phyloP scores from a whole-genome alignment of 1,284 basidiomycete genomes.

The Trichosporon ovoides region DNA sequence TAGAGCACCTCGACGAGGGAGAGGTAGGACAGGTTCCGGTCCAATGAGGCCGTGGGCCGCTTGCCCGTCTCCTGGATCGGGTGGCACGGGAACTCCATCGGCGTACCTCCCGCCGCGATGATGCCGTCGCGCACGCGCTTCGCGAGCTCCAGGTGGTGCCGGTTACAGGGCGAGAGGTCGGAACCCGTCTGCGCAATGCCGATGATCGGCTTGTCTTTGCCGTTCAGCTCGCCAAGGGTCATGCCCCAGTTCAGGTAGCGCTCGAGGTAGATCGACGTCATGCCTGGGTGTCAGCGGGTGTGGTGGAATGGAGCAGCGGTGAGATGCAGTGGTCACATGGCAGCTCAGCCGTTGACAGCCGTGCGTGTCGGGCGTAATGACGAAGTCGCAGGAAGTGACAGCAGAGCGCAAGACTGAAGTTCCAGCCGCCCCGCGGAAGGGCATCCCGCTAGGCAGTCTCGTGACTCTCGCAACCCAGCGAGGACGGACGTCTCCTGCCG shows the following conservation, averaged over 20 bases:
- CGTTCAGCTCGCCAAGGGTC: slow-evolving; percentile 35
- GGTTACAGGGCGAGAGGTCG: slow-evolving; percentile 45
- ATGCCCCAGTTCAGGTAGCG: slow-evolving; percentile 46
- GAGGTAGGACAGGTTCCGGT: slow-evolving; percentile 47
- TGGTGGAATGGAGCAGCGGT: too few species aligned
- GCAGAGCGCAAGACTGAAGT: not conserved
- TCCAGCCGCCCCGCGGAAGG: not conserved
- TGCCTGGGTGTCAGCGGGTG: slow-evolving; percentile 24
- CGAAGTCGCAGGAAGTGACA: not conserved
- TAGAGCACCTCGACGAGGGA: slow-evolving; percentile 45
- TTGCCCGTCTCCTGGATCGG: slow-evolving; percentile 50
- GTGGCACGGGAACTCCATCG: slow-evolving; percentile 49
- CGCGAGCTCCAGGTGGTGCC: slow-evolving; percentile 44
- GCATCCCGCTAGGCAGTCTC: too few species aligned
- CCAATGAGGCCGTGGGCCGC: slow-evolving; percentile 45
- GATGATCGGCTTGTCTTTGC: slow-evolving; percentile 81
- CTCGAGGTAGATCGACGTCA: slow-evolving; percentile 40
- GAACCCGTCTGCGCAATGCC: slow-evolving; percentile 61
- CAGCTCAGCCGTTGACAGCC: not conserved
- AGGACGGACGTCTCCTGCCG: too few species aligned
- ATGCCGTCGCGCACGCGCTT: slow-evolving; percentile 48
- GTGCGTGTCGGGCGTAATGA: too few species aligned
- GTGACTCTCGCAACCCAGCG: too few species aligned
- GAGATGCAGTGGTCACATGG: too few species aligned
- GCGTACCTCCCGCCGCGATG: slow-evolving; percentile 46